These are phyloP conservation scores for Fistulinella cinereoalba DNA, from an alignment of 1,284 basidiomycete species.

Conservation along the genomic window DNA sequence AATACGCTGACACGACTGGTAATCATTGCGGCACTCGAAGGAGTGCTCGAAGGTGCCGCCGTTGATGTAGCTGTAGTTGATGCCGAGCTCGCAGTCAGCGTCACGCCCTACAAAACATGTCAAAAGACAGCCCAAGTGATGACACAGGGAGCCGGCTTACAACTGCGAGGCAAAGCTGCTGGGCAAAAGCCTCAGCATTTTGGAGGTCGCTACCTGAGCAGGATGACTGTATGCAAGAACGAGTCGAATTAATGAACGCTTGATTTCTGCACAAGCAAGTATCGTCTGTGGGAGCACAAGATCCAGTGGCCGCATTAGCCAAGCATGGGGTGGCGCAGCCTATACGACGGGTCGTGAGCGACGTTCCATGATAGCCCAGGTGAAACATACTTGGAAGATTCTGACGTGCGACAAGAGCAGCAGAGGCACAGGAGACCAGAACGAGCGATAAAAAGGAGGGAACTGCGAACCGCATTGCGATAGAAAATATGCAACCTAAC, in stretches of 20 bases:
- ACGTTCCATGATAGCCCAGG: no score
- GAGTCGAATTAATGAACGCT: conserved; percentile 45
- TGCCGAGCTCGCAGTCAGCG: conserved; percentile 33
- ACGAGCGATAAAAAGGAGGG: conserved; percentile 41
- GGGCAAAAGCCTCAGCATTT: conserved; percentile 44
- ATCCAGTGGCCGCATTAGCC: conserved; percentile 37
- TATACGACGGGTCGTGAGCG: no score
- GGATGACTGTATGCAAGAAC: conserved; percentile 42
- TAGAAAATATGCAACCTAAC: no score
- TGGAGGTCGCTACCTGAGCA: conserved; percentile 49
- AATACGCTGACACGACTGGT: conserved; percentile 14
- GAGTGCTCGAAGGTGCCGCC: not conserved
- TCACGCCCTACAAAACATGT: conserved; percentile 44
- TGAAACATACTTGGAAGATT: conserved; percentile 39
- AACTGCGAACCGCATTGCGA: conserved; percentile 55
- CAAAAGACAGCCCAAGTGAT: not conserved
- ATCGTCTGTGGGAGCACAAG: conserved; percentile 44
- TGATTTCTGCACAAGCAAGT: conserved; percentile 51
- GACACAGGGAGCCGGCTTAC: conserved; percentile 36
- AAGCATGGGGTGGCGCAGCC: conserved; percentile 52
- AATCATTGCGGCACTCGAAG: conserved; percentile 10
- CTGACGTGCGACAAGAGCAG: conserved; percentile 37
- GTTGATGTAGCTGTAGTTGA: not conserved
- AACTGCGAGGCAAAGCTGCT: conserved; percentile 46
- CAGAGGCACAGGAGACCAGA: conserved; percentile 39